Evolutionary conservation across 306 rosid genomes (phyloP), one percentile per base, ranked within the genome.

Genomic region (Malus domestica): DNA sequence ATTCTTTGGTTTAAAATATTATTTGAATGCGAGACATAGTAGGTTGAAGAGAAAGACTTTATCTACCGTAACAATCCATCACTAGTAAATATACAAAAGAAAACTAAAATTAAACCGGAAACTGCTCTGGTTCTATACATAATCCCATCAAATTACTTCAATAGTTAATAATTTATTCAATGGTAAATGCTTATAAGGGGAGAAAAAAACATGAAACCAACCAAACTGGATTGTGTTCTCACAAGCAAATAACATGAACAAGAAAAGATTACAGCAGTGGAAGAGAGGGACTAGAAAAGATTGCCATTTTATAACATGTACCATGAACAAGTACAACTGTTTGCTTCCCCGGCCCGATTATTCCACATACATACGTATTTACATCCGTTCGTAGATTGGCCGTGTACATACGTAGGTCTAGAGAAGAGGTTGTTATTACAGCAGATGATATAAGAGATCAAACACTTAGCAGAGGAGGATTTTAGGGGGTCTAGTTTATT

Each of bases 341-440:
- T 76, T 70, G 81, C 73, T 72, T 27, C 73, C 78, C 74, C 72
- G 68, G 20, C 10, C 35, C 1, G 44, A 14, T 82, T 89, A 92
- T 90, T 90, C 58, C 22, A 20, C 62, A 58, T 76, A 77, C 96
- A 78, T 64, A 83, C 80, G 76, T 93, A 90, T 91, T 67, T 87
- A 96, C 97, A 96, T 32, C 75, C 63, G 59, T 82, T 70, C 69
- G 63, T 80, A 80, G 79, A 15, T 57, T 52, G 84, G 64, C 78
- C 71, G 72, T 64, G 4, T 64, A 60, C 27, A 30, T 5, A 60
- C 30, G 77, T 65, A 71, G 65, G 40, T 72, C 76, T 74, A 79
- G 65, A 80, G 68, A 74, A 63, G 81, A 79, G 64, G 62, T 60
- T 76, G 79, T 81, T 79, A 82, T 81, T 80, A 82, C 86, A 85